Evolutionary conservation across 1,284 basidiomycete species (phyloP), one percentile per base, ranked within the genome.

Genomic region (Hymenochaete sp.): DNA sequence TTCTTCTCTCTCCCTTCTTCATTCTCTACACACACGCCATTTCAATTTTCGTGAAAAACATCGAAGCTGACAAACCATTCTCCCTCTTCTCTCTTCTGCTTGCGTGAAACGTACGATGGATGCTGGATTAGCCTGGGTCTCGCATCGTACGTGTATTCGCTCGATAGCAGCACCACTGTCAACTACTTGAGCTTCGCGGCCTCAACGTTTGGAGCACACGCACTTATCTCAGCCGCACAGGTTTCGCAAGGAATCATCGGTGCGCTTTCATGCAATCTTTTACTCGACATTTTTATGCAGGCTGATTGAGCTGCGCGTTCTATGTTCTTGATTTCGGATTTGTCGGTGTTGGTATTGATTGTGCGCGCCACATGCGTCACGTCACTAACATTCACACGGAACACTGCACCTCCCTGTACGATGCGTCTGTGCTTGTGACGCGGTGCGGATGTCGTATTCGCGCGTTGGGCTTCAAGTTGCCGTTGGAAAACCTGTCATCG

Each of bases 401-500:
- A 19, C 32, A n/a, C 14, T 16, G 14, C 21, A 16, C 32, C 13
- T n/a, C 13, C 32, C 32, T 35, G 21, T 35, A n/a, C 26, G 22
- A 41, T 26, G 25, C 39, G 11, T 22, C n/a, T 28, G 14, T 26
- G 18, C 28, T 43, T 7, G 29, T 31, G n/a, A 29, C 32, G 11
- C 2, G 19, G 22, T 14, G 3, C 21, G n/a, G 16, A 8, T 42
- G n/a, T 26, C 13, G 18, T 18, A 13, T 33, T 45, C 9, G 18
- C 13, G 8, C n/a, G 26, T 35, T n/a, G 41, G 18, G n/a, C 14
- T 2, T 11, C 6, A 36, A 67, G 64, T 79, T 49, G 78, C 78
- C 18, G 71, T 79, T 37, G 75, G 83, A 28, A 90, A 90, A 63
- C 87, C 87, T 1, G 72, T 87, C 37, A 79, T 87, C 55, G 87